Evolutionary conservation across 2,329 filamentous ascomycete genomes (phyloP), one percentile per base, ranked within the genome.

Genomic region (Beauveria rudraprayagi): DNA sequence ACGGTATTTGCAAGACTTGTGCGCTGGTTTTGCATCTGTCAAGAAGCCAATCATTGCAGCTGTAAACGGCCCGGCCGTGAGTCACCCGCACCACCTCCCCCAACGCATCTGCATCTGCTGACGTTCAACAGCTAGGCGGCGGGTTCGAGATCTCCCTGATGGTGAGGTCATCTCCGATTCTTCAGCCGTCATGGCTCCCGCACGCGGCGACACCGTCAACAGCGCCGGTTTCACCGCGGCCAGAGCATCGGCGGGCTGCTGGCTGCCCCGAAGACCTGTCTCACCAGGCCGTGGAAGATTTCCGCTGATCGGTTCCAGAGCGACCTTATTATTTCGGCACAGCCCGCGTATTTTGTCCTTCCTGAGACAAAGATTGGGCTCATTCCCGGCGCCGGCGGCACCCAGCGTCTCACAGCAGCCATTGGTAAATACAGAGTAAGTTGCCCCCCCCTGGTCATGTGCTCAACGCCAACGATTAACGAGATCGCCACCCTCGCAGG

Each of bases 81-180:
- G 75, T 69, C 26, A 37, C 14, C 40, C 14, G 24, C 5, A 16
- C 40, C 16, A 6, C 9, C 37, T 14, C 10, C 9, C 41, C 9
- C 41, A 24, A 24, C 28, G 28, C 22, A 16, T 10, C 17, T n/a
- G 9, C 44, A 37, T 16, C 10, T 24, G 19, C 53, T 61, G 37
- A 34, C 37, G 5, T 17, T n/a, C 34, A 37, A 54, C 46, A 73
- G 73, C 69, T 77, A 24, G 75, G 76, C 22, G 75, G 76, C 1
- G 76, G 76, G 6, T 77, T 75, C 53, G 76, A 78, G 61, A 64
- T 78, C 46, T 75, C 75, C 1, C 66, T 78, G 24, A 70, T 70
- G 46, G 73, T 75, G 69, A 66, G 48, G 67, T 70, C 26, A 70
- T 19, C 16, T 34, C 34, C 30, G 11, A 16, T 44, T 16, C 34